Conservation (phyloP, 345 rosid genomes). For the Raphanus raphanistrum region DNA sequence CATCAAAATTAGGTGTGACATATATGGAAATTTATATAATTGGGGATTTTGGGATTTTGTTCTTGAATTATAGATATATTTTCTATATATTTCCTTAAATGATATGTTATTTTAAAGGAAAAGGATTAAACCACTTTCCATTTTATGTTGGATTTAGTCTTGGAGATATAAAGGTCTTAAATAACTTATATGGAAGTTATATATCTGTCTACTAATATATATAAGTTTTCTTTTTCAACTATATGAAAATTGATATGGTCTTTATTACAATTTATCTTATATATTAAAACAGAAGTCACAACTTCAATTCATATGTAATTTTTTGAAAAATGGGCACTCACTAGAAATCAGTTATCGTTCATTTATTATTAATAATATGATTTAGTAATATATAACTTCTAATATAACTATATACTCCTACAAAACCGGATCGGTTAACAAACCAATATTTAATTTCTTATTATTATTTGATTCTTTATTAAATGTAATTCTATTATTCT, state of each 20-base stretch:
- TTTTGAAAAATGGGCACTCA: too few relatives aligned
- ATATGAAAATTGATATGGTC: background rate
- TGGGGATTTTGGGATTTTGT: background rate
- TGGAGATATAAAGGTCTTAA: background rate
- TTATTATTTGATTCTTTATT: too few relatives aligned
- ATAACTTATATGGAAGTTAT: background rate
- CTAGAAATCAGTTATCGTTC: too few relatives aligned
- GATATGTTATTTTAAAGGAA: background rate
- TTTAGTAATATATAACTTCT: too few relatives aligned
- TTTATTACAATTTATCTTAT: too few relatives aligned
- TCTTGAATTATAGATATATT: background rate
- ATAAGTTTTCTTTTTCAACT: background rate
- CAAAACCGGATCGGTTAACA: too few relatives aligned
- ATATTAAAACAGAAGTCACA: too few relatives aligned
- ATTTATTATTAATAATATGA: too few relatives aligned
- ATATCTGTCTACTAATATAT: background rate
- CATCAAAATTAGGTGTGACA: background rate
- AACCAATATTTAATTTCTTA: too few relatives aligned
- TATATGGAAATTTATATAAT: background rate
- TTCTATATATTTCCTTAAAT: background rate
- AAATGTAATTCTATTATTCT: too few relatives aligned
- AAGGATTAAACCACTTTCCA: background rate
- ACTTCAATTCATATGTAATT: too few relatives aligned
- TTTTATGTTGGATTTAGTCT: background rate
- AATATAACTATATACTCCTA: too few relatives aligned